Evolutionary conservation across 768 basidiomycete genomes (phyloP).

Genomic region (Pleurotus citrinopileatus): DNA sequence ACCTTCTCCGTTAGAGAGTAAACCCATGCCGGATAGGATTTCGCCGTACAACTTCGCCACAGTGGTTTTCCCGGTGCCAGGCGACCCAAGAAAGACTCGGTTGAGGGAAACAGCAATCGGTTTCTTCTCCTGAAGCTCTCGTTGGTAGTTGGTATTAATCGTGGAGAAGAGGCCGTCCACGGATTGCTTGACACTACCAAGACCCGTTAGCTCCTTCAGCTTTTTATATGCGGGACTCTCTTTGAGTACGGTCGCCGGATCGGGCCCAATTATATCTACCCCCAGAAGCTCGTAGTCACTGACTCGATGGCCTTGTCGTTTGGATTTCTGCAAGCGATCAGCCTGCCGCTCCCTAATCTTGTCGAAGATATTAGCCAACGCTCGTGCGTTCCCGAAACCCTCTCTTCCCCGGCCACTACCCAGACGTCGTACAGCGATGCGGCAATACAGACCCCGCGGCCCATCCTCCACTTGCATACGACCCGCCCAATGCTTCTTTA

Average conservation of each 20-base stretch:
- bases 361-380: slow-evolving; percentile 48
- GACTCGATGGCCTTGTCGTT: slow-evolving; percentile 31
- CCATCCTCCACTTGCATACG: slow-evolving; percentile 58
- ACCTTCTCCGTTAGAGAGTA: slow-evolving; percentile 79
- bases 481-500: slow-evolving; percentile 45
- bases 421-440: slow-evolving; percentile 58
- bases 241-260: slow-evolving; percentile 47
- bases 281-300: slow-evolving; percentile 50
- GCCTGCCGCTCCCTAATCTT: slow-evolving; percentile 53
- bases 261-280: slow-evolving; percentile 65
- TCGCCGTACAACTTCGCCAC: slow-evolving; percentile 67
- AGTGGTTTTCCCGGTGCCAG: slow-evolving; percentile 72
- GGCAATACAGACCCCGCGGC: slow-evolving; percentile 45
- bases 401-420: slow-evolving; percentile 55
- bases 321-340: slow-evolving; percentile 38
- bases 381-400: slow-evolving; percentile 71
- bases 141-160: slow-evolving; percentile 52
- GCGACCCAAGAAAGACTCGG: slow-evolving; percentile 63
- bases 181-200: slow-evolving; percentile 54
- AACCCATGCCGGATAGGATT: slow-evolving; percentile 54
- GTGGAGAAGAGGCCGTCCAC: slow-evolving; percentile 44
- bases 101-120: slow-evolving; percentile 57
- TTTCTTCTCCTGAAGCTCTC: slow-evolving; percentile 55
- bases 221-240: slow-evolving; percentile 48
- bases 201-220: slow-evolving; percentile 51